phyloP scores from a whole-genome alignment of 495 filamentous ascomycete genomes.

The Hypomontagnella monticulosa region DNA sequence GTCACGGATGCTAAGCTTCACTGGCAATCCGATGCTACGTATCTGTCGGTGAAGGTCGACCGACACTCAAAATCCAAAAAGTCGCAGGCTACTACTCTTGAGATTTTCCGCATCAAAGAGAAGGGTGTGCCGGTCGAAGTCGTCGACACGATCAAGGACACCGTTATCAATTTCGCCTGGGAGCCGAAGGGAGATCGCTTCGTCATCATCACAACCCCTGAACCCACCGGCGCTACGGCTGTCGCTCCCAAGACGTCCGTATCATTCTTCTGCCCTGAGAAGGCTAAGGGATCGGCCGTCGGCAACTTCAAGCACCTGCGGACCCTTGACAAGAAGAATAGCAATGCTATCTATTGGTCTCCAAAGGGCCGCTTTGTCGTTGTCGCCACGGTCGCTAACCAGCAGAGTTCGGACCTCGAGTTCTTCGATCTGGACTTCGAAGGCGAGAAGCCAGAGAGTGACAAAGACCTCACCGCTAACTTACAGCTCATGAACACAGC shows the following conservation, averaged over 20 bases:
- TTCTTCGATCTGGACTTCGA: slow-evolving; percentile 99
- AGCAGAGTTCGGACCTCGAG: slow-evolving; percentile 92
- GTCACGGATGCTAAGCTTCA: slow-evolving; percentile 96
- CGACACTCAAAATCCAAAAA: slow-evolving; percentile 99
- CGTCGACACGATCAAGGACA: slow-evolving; percentile 95
- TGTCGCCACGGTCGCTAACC: slow-evolving; percentile 88
- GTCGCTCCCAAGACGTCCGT: slow-evolving; percentile 92
- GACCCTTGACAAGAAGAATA: slow-evolving; percentile 97
- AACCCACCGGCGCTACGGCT: slow-evolving; percentile 79
- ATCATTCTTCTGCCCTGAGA: slow-evolving; percentile 95
- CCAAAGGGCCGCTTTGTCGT: slow-evolving; percentile 94
- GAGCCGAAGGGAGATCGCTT: slow-evolving; percentile 97
- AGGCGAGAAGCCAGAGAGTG: slow-evolving; percentile 89
- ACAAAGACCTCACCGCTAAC: slow-evolving; percentile 95
- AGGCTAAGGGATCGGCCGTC: slow-evolving; percentile 75
- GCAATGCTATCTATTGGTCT: slow-evolving; percentile 99
- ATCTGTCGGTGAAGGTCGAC: slow-evolving; percentile 98
- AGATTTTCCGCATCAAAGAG: slow-evolving; percentile 96
- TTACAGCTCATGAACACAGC: slow-evolving; percentile 89
- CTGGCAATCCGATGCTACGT: slow-evolving; percentile 94
- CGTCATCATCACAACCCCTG: slow-evolving; percentile 94
- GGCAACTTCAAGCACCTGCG: slow-evolving; percentile 96
- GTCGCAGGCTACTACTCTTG: slow-evolving; percentile 92
- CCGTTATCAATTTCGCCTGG: slow-evolving; percentile 99
- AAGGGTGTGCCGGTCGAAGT: slow-evolving; percentile 99